Base-by-base conservation (phyloP, 2,329 filamentous ascomycete genomes). In the Epichloe scottii region DNA sequence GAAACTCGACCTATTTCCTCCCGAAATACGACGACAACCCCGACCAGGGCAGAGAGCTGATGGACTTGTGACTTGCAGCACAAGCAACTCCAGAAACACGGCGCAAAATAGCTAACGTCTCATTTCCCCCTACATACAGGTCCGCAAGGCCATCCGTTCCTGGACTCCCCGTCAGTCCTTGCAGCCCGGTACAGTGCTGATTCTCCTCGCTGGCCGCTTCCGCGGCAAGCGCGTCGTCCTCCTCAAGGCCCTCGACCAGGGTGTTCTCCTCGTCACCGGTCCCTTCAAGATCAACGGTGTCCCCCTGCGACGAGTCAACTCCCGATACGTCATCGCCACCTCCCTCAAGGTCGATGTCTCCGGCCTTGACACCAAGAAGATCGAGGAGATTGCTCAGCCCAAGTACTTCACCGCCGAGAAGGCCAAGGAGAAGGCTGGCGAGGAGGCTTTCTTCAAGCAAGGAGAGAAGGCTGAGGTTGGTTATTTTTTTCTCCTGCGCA, bases 271-370 rank as follows among this genome's bases (percentile, higher is more conserved):
- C 72, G 89, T 98, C 68, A 98, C 93, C 71, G 93, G 93, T 67
- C 93, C 93, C 71, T 98, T 97, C 87, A 98, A 97, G 86, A 86
- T 98, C 79, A 98, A 98, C 80, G 93, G 93, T 75, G 93, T 98
- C 62, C 93, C 93, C 64, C 85, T 98, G 69, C 86, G 93, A 77
- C 84, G 87, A 73, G 87, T 94, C 71, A 94, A 94, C 79, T 79
- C 88, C 71, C 85, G 87, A 75, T 94, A 93, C 76, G 88, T 94
- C 70, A 94, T 94, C 71, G 88, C 87, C 69, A 94, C 88, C 67
- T 89, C 85, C 66, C 83, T 84, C 71, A 87, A 85, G 75, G 80
- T 95, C 68, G 85, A 91, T 71, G 74, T 98, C 67, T 77, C 79
- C 61, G 88, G 89, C 68, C 76, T 98, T 65, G 91, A 97, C 75